A percentile compares a stretch with the other conserved stretches of the same genome.
Conservation (phyloP, 495 filamentous ascomycete genomes). For the Lindgomyces ingoldianus region DNA sequence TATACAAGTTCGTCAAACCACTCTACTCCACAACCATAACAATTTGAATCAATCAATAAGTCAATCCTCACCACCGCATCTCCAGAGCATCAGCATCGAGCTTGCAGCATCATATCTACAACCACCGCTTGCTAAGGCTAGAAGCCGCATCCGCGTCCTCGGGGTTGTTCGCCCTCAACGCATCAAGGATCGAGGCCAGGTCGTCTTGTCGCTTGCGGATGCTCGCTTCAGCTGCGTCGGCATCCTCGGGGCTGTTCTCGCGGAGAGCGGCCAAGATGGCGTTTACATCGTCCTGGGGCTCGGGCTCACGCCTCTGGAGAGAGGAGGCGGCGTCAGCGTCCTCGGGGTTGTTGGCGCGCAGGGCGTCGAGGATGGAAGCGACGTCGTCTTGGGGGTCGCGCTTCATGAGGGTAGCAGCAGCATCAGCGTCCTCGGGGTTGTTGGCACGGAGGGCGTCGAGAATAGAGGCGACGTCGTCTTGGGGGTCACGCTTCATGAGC, state of each 20-base stretch:
- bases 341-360: neutral
- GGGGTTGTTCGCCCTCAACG: slow-evolving; percentile 11
- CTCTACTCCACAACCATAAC: no score
- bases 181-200: slow-evolving; percentile 9
- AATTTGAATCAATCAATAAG: no score
- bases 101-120: no score
- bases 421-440: slow-evolving; percentile 5
- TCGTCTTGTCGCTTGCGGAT: slow-evolving; percentile 19
- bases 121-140: no score
- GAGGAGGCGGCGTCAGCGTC: neutral
- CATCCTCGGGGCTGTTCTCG: slow-evolving; percentile 26
- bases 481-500: neutral
- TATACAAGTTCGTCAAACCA: no score
- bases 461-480: slow-evolving; percentile 1
- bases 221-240: slow-evolving; percentile 4
- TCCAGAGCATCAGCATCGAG: no score
- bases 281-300: slow-evolving; percentile 22
- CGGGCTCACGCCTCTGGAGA: neutral
- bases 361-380: neutral
- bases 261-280: slow-evolving; percentile 20
- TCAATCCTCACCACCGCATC: no score
- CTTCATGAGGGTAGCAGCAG: neutral
- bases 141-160: slow-evolving; percentile 20
- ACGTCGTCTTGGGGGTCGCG: neutral
- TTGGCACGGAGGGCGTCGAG: neutral